Evolutionary conservation across 352 stramenopile species (phyloP).

Genomic region (Pythium vanterpoolii): DNA sequence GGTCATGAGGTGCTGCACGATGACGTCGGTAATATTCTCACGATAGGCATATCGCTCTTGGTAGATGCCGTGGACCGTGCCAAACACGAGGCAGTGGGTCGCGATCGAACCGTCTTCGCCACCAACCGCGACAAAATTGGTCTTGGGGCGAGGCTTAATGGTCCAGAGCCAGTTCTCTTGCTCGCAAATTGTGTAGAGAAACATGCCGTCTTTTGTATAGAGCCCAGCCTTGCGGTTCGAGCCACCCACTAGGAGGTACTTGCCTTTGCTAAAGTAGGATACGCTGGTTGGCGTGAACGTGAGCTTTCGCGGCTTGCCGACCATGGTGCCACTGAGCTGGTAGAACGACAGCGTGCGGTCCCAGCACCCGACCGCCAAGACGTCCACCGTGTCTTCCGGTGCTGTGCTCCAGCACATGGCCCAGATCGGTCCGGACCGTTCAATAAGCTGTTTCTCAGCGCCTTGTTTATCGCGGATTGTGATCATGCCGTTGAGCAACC

Average conservation of each 20-base stretch:
- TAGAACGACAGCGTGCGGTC: conserved; percentile 94
- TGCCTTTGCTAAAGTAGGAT: conserved; percentile 87
- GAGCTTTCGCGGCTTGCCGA: conserved; percentile 87
- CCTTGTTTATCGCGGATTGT: conserved; percentile 91
- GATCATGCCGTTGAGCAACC: conserved; percentile 90
- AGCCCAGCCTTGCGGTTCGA: conserved; percentile 85
- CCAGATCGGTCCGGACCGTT: conserved; percentile 85
- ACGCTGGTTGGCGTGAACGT: conserved; percentile 92
- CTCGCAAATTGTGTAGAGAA: conserved; percentile 77
- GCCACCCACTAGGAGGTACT: conserved; percentile 90
- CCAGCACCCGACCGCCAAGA: conserved; percentile 93
- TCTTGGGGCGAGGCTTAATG: conserved; percentile 74
- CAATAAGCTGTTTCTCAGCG: conserved; percentile 89
- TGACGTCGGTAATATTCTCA: conserved; percentile 94
- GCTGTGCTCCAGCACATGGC: conserved; percentile 82
- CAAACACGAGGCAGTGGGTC: conserved; percentile 88
- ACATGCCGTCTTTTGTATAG: conserved; percentile 88
- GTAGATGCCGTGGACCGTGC: conserved; percentile 91
- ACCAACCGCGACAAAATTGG: conserved; percentile 84
- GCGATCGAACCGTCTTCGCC: conserved; percentile 85
- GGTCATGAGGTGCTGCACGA: conserved; percentile 94
- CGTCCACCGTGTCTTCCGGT: conserved; percentile 75
- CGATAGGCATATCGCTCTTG: conserved; percentile 93
- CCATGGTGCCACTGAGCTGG: conserved; percentile 73
- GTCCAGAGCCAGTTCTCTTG: conserved; percentile 92